Conservation (phyloP, 1,139 yeast species). For the Blastobotrys serpentis region DNA sequence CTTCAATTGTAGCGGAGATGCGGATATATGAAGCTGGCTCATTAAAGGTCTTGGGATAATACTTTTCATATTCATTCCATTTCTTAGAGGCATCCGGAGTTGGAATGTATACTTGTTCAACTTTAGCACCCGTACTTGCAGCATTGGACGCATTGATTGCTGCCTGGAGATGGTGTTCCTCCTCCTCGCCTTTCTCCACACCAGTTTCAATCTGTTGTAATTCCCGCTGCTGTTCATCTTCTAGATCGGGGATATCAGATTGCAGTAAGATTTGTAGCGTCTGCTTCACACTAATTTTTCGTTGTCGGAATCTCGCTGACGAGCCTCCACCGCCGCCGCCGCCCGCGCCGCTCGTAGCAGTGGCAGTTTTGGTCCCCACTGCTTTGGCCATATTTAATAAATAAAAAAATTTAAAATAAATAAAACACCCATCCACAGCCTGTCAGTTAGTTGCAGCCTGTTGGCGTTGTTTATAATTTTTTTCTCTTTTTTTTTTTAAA, state of each 20-base stretch:
- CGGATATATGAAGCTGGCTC: slow-evolving; percentile 82
- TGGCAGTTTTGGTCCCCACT: slow-evolving; percentile 5
- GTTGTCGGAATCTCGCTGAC: slow-evolving; percentile 75
- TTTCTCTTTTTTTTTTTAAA: slow-evolving; percentile 1
- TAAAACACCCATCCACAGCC: neutral
- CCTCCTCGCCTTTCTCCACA: slow-evolving; percentile 96
- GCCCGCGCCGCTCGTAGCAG: neutral
- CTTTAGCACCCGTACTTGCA: slow-evolving; percentile 54
- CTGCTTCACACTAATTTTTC: slow-evolving; percentile 89
- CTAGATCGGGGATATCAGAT: slow-evolving; percentile 75
- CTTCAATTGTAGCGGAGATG: slow-evolving; percentile 93
- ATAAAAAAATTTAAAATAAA: slow-evolving; percentile 10
- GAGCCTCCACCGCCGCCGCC: slow-evolving; percentile 11
- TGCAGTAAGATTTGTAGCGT: slow-evolving; percentile 78
- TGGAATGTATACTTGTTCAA: slow-evolving; percentile 78
- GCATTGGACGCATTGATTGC: slow-evolving; percentile 77
- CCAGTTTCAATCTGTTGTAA: slow-evolving; percentile 93
- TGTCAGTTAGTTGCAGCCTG: neutral
- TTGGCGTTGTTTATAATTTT: neutral
- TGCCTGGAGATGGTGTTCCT: slow-evolving; percentile 92
- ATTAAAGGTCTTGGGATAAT: slow-evolving; percentile 63
- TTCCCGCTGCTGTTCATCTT: slow-evolving; percentile 75
- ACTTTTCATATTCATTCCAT: slow-evolving; percentile 76
- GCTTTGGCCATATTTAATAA: slow-evolving; percentile 19
- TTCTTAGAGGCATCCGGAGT: slow-evolving; percentile 91